Base-by-base conservation (phyloP, 345 rosid species). In the Tarenaya hassleriana region DNA sequence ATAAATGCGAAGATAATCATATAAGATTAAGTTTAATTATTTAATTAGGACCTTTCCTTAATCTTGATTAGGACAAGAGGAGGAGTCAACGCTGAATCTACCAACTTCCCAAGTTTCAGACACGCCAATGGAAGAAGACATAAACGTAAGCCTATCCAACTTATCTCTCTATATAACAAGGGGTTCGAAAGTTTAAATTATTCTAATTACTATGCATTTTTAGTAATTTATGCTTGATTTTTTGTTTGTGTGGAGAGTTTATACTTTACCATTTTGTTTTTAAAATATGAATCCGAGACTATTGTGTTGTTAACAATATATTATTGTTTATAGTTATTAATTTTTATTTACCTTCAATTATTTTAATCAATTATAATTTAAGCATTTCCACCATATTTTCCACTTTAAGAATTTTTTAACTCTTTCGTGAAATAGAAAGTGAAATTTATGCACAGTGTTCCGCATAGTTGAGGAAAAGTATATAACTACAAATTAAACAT, bases 31-130 rank as follows among this genome's bases (percentile, higher is more conserved):
- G 39, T 50, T 59, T 34, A 11, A n/a, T 34, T 35, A 3, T 47
- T 39, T 55, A 47, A 55, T 33, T 67, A 72, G 81, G 67, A 51
- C n/a, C n/a, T n/a, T n/a, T n/a, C n/a, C n/a, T n/a, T n/a, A n/a
- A n/a, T n/a, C n/a, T n/a, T n/a, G n/a, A n/a, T n/a, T n/a, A n/a
- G n/a, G n/a, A n/a, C n/a, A n/a, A n/a, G 41, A 45, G 37, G 72
- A 69, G 33, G 56, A 60, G 62, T 29, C 52, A 16, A 50, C 72
- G 69, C 48, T 69, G 43, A 63, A 55, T 56, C 59, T 41, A 31
- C 31, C 45, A 29, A 16, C 11, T 12, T 37, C 45, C 58, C 48
- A 44, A 52, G 72, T 40, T 41, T 55, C 73, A 60, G n/a, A 21
- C 16, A 38, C 32, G 33, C 10, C 56, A 33, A 50, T 20, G 14